Evolutionary conservation across 257 asterid species (phyloP).

Genomic region (Plantago ovata): DNA sequence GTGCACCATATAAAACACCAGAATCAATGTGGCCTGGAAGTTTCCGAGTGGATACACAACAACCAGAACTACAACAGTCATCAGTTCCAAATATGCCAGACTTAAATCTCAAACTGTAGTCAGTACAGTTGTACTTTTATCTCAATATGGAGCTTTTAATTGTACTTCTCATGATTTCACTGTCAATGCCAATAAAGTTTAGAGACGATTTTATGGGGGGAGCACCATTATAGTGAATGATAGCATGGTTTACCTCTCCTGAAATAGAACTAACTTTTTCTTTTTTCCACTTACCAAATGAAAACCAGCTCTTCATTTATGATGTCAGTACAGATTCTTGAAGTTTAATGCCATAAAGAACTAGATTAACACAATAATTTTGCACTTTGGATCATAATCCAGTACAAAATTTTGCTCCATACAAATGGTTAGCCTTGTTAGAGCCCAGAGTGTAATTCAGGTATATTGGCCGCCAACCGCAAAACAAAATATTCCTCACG

Average conservation of each 20-base stretch:
- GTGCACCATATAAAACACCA: slow-evolving; percentile 31
- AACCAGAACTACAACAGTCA: slow-evolving; percentile 37
- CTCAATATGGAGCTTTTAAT: slow-evolving; percentile 10
- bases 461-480: slow-evolving; percentile 9
- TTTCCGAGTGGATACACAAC: slow-evolving; percentile 49
- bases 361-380: not conserved
- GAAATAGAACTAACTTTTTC: slow-evolving; percentile 12
- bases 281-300: slow-evolving; percentile 17
- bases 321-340: slow-evolving; percentile 17
- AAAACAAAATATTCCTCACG: not conserved
- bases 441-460: slow-evolving; percentile 4
- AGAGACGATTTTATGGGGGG: slow-evolving; percentile 18
- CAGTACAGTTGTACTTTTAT: slow-evolving; percentile 11
- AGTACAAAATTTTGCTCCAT: slow-evolving; percentile 8
- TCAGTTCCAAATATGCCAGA: slow-evolving; percentile 48
- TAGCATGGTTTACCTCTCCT: slow-evolving; percentile 16
- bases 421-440: slow-evolving; percentile 1
- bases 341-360: slow-evolving; percentile 9
- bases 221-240: slow-evolving; percentile 14
- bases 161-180: slow-evolving; percentile 24
- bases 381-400: slow-evolving; percentile 10
- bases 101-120: slow-evolving; percentile 79
- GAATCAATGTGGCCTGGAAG: slow-evolving; percentile 86
- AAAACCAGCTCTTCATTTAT: slow-evolving; percentile 18
- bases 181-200: slow-evolving; percentile 17